Conservation (phyloP, 139 green algal species). For the Deuterostichococcus epilithicus region DNA sequence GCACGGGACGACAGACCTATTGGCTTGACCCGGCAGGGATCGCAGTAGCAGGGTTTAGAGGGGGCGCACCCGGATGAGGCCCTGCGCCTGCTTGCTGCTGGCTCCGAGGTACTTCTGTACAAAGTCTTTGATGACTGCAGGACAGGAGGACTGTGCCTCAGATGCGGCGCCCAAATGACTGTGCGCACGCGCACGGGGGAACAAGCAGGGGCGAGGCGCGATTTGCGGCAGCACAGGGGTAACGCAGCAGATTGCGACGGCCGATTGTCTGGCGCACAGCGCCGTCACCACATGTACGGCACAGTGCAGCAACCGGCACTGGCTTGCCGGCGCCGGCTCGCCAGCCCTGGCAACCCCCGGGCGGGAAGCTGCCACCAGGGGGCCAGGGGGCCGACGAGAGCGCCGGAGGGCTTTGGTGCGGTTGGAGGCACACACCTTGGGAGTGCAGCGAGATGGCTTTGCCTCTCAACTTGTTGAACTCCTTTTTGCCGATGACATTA, state of each 20-base stretch:
- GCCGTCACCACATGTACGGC: not conserved
- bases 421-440: constrained; percentile 62
- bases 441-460: constrained; percentile 98
- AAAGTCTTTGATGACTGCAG: constrained; percentile 97
- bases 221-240: not conserved
- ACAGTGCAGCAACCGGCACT: not conserved
- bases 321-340: not conserved
- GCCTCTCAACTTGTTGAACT: constrained; percentile 95
- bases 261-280: not conserved
- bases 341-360: not conserved
- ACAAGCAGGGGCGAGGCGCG: not conserved
- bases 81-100: constrained; percentile 89
- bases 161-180: not conserved
- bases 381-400: not conserved
- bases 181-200: not conserved
- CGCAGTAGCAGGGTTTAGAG: too few species aligned
- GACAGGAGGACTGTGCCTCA: not conserved
- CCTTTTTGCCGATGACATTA: constrained; percentile 84
- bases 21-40: too few species aligned
- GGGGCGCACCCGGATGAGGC: constrained; percentile 80
- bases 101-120: constrained; percentile 81
- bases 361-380: not conserved
- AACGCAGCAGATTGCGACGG: not conserved
- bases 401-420: not conserved
- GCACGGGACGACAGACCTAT: too few species aligned